Conservation (phyloP, 1,284 basidiomycete genomes). For the Mrakiaceae sp. region DNA sequence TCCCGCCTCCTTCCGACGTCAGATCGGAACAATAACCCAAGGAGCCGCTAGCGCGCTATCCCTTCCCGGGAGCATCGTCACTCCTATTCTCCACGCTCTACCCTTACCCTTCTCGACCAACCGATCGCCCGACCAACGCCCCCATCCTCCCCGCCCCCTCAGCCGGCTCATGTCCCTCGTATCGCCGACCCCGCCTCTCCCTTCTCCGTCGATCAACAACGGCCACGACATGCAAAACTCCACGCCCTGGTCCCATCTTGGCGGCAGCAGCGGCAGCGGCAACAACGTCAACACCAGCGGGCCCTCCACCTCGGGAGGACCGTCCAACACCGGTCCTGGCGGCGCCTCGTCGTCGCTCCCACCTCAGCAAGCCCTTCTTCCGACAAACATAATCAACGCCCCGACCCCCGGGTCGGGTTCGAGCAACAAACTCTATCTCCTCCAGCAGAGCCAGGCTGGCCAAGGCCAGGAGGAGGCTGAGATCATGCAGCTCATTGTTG, state of each 20-base stretch:
- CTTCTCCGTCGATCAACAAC: too few species aligned
- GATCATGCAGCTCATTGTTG: slow-evolving; percentile 42
- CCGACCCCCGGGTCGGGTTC: slow-evolving; percentile 15
- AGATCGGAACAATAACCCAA: too few species aligned
- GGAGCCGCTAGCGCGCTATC: too few species aligned
- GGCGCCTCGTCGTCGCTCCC: background rate
- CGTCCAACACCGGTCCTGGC: slow-evolving; percentile 2
- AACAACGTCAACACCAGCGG: slow-evolving; percentile 3
- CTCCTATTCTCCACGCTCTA: too few species aligned
- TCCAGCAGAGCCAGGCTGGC: slow-evolving; percentile 22
- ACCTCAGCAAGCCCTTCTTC: background rate
- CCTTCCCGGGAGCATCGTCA: too few species aligned
- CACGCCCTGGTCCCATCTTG: background rate
- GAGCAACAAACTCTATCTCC: slow-evolving; percentile 28
- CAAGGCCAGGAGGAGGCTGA: slow-evolving; percentile 40
- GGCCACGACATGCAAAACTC: background rate
- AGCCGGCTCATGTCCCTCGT: too few species aligned
- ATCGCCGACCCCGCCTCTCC: too few species aligned
- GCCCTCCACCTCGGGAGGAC: background rate
- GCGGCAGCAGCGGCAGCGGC: slow-evolving; percentile 17
- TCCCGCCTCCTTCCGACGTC: too few species aligned
- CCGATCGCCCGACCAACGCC: too few species aligned
- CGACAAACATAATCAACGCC: background rate
- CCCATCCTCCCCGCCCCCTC: too few species aligned
- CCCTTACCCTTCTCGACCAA: too few species aligned